These are phyloP conservation scores for Talaromyces islandicus DNA, from an alignment of 2,329 filamentous ascomycete genomes.

Conservation along the genomic window DNA sequence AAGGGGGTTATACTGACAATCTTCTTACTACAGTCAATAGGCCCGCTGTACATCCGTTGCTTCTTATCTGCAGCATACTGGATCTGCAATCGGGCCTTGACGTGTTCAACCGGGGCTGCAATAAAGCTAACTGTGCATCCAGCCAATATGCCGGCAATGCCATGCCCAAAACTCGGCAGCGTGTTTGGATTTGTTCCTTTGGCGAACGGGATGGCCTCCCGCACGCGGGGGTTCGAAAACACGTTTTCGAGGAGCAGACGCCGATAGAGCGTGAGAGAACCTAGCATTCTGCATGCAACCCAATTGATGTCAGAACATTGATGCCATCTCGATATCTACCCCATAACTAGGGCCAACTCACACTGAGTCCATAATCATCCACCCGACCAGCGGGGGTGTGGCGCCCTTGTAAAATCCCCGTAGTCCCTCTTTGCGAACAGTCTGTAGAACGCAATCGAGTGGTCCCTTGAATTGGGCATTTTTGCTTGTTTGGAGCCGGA, in stretches of 20 bases:
- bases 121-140: constrained; percentile 88
- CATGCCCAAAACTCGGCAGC: constrained; percentile 75
- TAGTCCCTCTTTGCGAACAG: constrained; percentile 77
- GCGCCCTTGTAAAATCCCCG: constrained; percentile 89
- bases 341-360: constrained; percentile 21
- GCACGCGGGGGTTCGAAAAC: constrained; percentile 54
- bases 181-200: constrained; percentile 35
- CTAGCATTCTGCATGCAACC: constrained; percentile 61
- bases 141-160: constrained; percentile 77
- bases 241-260: constrained; percentile 74
- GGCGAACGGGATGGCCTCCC: constrained; percentile 30
- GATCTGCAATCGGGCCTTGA: constrained; percentile 89
- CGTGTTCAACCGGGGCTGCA: constrained; percentile 87
- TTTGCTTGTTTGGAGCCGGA: constrained; percentile 83
- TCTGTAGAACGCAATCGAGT: constrained; percentile 77
- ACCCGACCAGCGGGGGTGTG: constrained; percentile 83
- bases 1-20: constrained; percentile 29
- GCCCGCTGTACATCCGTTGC: constrained; percentile 75
- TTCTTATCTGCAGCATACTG: constrained; percentile 80
- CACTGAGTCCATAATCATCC: constrained; percentile 95
- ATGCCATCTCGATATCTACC: neutral
- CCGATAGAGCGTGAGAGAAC: constrained; percentile 84
- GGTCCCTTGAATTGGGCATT: constrained; percentile 75
- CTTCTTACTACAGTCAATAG: constrained; percentile 74
- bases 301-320: neutral